Evolutionary conservation across 2,329 filamentous ascomycete genomes (phyloP).

Genomic region (Colletotrichum chlorophyti): DNA sequence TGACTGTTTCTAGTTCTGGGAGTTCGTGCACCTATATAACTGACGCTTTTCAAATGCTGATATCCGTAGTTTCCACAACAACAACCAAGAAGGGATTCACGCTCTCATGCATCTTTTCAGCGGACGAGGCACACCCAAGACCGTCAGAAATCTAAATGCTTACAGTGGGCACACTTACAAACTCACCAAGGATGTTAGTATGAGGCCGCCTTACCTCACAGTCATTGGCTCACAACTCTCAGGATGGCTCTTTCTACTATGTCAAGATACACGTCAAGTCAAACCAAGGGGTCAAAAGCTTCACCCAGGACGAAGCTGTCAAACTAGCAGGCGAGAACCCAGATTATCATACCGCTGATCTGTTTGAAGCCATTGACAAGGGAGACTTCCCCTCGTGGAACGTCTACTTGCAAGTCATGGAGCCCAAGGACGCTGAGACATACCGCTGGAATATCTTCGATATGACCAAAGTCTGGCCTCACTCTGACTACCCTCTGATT

Average conservation of each 20-base stretch:
- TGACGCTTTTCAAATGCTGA: conserved; percentile 54
- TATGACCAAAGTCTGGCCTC: conserved; percentile 60
- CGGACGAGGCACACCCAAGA: conserved; percentile 49
- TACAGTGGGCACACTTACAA: conserved; percentile 53
- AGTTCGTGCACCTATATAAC: conserved; percentile 49
- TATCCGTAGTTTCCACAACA: conserved; percentile 14
- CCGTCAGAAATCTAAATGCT: conserved; percentile 48
- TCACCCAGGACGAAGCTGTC: conserved; percentile 43
- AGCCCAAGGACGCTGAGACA: conserved; percentile 52
- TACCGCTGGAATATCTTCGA: conserved; percentile 60
- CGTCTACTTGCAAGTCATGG: conserved; percentile 58
- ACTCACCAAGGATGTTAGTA: conserved; percentile 41
- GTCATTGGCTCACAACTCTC: too few species aligned
- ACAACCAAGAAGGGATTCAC: conserved; percentile 53
- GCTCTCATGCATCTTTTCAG: conserved; percentile 54
- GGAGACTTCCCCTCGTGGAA: conserved; percentile 55
- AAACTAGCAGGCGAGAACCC: conserved; percentile 48
- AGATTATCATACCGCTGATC: conserved; percentile 55
- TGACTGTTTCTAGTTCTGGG: conserved; percentile 29
- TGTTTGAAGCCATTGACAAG: conserved; percentile 50
- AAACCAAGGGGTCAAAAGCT: conserved; percentile 47
- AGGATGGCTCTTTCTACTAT: conserved; percentile 49
- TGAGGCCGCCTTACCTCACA: too few species aligned
- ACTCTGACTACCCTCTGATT: conserved; percentile 52
- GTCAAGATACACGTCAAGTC: conserved; percentile 53